Base-by-base conservation (phyloP, 139 green algal species). In the Chlamydomonas sphaeroides region DNA sequence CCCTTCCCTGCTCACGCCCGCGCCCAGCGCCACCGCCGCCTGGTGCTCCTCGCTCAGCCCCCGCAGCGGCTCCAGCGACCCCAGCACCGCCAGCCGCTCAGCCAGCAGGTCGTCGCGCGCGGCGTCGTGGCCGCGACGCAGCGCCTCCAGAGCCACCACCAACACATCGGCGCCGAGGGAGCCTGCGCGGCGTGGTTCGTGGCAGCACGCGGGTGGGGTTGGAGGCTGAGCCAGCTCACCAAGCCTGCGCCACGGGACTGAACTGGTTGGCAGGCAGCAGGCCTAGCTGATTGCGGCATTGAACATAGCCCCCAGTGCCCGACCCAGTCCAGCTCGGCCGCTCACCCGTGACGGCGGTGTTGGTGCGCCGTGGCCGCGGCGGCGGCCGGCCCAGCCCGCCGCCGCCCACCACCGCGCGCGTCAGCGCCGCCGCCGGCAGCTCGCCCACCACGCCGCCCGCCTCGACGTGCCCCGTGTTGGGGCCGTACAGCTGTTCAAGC, bases 11-110 rank as follows among this genome's bases (percentile, higher is more conserved):
- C n/a, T 32, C 69, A 42, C 48, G 20, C 6, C 69, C 45, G 33
- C 48, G 6, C 32, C 75, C 75, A 82, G 75, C 62, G 75, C 75
- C 75, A 82, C 17, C 75, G 39, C 20, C 75, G 62, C 42, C 42
- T 51, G 62, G 42, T 72, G 42, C 61, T 82, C 75, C 57, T 72
- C 75, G n/a, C 62, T 82, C 4, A 82, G 62, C n/a, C 32, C 75
- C n/a, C 75, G n/a, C 61, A 82, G 42, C 42, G 75, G 75, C 59
- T 82, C 75, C 75, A 82, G 75, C 10, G 75, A 61, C 42, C 28
- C 42, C 42, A 82, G 45, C 32, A 65, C 62, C 6, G 62, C 62
- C 62, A 72, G 41, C 15, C 75, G 75, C 75, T 65, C 75, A 2
- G 42, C 28, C 5, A 65, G 23, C 75, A 82, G 21, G 42, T 72